Percentiles rank a stretch among this genome's conserved stretches.
These are phyloP conservation scores for Ogataea methanolica DNA, from an alignment of 805 yeast species.

Conservation along the genomic window DNA sequence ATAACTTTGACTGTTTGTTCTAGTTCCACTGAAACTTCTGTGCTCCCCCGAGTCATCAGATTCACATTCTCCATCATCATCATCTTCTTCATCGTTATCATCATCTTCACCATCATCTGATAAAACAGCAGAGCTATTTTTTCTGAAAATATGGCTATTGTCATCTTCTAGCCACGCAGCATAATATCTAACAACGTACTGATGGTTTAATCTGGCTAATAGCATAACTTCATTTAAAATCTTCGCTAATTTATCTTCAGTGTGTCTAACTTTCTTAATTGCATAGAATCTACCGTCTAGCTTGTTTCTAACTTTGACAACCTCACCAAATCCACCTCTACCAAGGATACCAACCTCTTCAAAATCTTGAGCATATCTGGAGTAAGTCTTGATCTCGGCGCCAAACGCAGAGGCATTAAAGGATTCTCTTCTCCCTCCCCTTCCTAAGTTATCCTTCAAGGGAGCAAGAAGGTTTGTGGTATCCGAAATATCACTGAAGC, in stretches of 20 bases:
- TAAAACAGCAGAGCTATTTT: constrained; percentile 24
- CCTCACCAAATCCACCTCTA: constrained; percentile 96
- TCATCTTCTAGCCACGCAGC: constrained; percentile 97
- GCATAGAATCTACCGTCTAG: constrained; percentile 96
- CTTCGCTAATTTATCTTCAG: constrained; percentile 71
- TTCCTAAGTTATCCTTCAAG: neutral
- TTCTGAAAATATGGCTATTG: constrained; percentile 12
- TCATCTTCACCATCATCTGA: constrained; percentile 20
- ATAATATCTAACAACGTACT: constrained; percentile 91
- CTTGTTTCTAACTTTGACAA: constrained; percentile 91
- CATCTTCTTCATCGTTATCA: constrained; percentile 28
- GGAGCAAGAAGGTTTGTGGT: constrained; percentile 11
- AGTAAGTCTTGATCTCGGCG: constrained; percentile 29
- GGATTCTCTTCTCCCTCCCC: constrained; percentile 24
- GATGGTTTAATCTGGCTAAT: constrained; percentile 87
- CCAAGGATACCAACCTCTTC: constrained; percentile 92
- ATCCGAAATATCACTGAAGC: constrained; percentile 21
- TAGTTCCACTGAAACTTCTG: constrained; percentile 19
- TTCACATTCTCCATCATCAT: constrained; percentile 27
- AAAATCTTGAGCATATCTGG: constrained; percentile 88
- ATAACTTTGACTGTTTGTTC: constrained; percentile 32
- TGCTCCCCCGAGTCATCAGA: constrained; percentile 8
- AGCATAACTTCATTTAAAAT: constrained; percentile 89
- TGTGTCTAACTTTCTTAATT: constrained; percentile 82
- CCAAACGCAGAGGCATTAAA: constrained; percentile 18